A percentile compares a stretch with the other conserved stretches of the same genome.
phyloP scores from a whole-genome alignment of 2,329 filamentous ascomycete genomes.

The Cylindrodendrum hubeiense region DNA sequence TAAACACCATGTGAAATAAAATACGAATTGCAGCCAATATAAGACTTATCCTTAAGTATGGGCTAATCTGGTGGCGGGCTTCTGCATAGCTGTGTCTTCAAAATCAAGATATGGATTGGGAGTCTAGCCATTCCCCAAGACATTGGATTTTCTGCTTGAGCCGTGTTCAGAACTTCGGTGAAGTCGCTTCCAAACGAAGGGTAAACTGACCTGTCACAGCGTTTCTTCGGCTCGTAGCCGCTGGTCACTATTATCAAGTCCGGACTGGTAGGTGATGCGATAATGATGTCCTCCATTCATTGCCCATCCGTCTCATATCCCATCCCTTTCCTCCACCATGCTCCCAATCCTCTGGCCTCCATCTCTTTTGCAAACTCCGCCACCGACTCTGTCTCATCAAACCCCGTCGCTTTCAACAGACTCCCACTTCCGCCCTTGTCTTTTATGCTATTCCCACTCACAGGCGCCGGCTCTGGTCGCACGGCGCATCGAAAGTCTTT shows the following conservation, averaged over 20 bases:
- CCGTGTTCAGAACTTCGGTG: too few species aligned
- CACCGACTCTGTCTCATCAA: constrained; percentile 72
- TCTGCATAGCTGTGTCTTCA: too few species aligned
- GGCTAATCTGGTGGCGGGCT: too few species aligned
- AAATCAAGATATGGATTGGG: too few species aligned
- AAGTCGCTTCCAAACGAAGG: too few species aligned
- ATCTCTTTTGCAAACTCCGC: constrained; percentile 74
- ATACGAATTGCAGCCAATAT: too few species aligned
- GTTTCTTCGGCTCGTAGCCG: too few species aligned
- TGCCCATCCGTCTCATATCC: constrained; percentile 55
- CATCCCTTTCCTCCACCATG: constrained; percentile 79
- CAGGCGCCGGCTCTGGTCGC: constrained; percentile 56
- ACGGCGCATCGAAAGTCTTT: constrained; percentile 78
- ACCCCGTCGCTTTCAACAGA: constrained; percentile 41
- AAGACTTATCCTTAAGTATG: too few species aligned
- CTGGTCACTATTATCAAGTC: not conserved
- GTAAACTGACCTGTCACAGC: too few species aligned
- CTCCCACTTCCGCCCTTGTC: not conserved
- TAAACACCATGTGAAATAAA: too few species aligned
- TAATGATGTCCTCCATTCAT: not conserved
- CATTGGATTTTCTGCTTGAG: too few species aligned
- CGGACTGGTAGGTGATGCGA: not conserved
- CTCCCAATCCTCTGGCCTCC: constrained; percentile 67
- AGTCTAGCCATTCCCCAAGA: too few species aligned
- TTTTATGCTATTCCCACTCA: constrained; percentile 3